Base-by-base conservation (phyloP, 129 eudicot genomes). In the Glebionis coronaria region DNA sequence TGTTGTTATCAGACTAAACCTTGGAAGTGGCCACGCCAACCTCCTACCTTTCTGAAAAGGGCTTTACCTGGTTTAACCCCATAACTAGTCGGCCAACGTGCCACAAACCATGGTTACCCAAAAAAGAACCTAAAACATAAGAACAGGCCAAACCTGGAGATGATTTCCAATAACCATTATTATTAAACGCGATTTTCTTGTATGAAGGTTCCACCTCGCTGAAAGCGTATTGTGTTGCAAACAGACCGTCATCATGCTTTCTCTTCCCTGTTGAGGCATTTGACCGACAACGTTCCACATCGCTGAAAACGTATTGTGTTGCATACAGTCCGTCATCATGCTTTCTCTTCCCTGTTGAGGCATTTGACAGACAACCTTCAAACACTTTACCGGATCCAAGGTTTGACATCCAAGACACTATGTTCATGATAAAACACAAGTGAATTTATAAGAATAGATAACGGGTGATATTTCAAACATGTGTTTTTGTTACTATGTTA, bases 301-400 rank as follows among this genome's bases (percentile, higher is more conserved):
- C 23, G 8, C 44, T 46, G 16, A 65, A 15, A 40, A 21, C 13
- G 35, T 65, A 15, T 13, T 15, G 16, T 49, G 45, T 4, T 3
- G 4, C 15, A 25, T 65, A 27, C 27, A 31, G 31, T 49, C 45
- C 21, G 9, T 79, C 71, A 20, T 14, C 35, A n/a, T 19, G 63
- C 65, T 73, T 83, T 65, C 78, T 73, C 83, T 87, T 87, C 65
- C 70, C 72, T 0, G 52, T 53, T 14, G 69, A 68, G 71, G 29
- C 50, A 35, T 35, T 35, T 35, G 42, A 6, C 42, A 5, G 42
- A 35, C 7, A 35, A 35, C 42, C 42, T 35, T 5, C 42, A 1
- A 35, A 35, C 42, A 35, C 42, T 6, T 35, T 35, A 5, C 42
- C 42, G 9, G 42, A 35, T 7, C 42, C 42, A 35, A 35, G 1